Evolutionary conservation across 768 basidiomycete genomes (phyloP).

Genomic region (Boletus tylopilopsis): DNA sequence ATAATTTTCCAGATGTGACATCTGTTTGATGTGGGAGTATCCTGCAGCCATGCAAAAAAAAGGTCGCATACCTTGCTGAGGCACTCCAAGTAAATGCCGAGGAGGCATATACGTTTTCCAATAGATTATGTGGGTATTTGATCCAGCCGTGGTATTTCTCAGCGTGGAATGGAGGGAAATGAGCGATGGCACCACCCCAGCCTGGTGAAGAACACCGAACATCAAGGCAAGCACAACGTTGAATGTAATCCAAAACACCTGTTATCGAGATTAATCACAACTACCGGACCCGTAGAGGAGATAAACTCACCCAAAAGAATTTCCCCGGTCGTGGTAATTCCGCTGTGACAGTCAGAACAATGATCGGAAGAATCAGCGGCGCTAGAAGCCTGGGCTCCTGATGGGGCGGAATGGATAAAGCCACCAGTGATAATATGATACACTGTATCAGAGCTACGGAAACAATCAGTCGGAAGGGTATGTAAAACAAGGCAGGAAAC

Average conservation of each 20-base stretch:
- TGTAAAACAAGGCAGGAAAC: neutral
- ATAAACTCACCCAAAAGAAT: conserved; percentile 32
- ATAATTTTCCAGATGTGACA: conserved; percentile 15
- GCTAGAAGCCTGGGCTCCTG: conserved; percentile 39
- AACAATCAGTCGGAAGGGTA: neutral
- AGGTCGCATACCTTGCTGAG: conserved; percentile 17
- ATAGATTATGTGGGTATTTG: conserved; percentile 25
- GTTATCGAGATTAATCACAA: neutral
- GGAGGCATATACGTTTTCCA: conserved; percentile 44
- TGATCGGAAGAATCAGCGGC: conserved; percentile 33
- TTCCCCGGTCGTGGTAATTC: conserved; percentile 25
- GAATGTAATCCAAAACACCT: conserved; percentile 29
- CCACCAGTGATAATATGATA: conserved; percentile 25
- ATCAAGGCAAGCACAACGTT: conserved; percentile 29
- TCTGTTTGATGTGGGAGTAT: conserved; percentile 20
- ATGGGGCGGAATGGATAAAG: conserved; percentile 35
- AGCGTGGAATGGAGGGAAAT: conserved; percentile 30
- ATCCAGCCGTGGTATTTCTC: neutral
- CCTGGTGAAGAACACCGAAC: conserved; percentile 39
- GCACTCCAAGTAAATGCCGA: conserved; percentile 32
- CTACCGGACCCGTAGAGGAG: neutral
- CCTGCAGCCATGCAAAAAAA: neutral
- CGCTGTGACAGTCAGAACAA: conserved; percentile 27
- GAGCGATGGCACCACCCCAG: conserved; percentile 39
- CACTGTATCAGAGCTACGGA: conserved; percentile 29